Base-by-base conservation (phyloP, 352 stramenopile species). In the Elongisporangium anandrum region DNA sequence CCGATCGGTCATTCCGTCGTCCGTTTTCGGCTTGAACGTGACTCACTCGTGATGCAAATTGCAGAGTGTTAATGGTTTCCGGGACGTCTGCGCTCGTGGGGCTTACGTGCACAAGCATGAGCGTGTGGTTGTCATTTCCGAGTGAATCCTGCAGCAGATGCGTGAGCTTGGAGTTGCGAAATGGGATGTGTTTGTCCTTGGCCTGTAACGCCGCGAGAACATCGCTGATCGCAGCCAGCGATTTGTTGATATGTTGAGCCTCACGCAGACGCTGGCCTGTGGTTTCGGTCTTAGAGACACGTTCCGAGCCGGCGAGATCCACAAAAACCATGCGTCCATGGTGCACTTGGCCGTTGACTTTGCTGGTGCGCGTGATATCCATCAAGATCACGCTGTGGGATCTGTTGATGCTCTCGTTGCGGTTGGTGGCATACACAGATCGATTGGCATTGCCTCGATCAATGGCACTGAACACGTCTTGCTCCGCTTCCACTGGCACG, bases 111-210 rank as follows among this genome's bases (percentile, higher is more conserved):
- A 91, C 73, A 3, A 93, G 56, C 55, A 93, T 58, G 21, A 93
- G 58, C 41, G 74, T 77, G 21, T 74, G 72, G 52, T 67, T 83
- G 23, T 73, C 57, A 2, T 65, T 47, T 15, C 63, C 70, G 12
- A 93, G 58, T 24, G 81, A 89, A 48, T 93, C 82, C 56, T 94
- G 86, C 24, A 95, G 66, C 60, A 95, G 59, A 59, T 93, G 81
- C 19, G 87, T 95, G 21, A 95, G 75, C 66, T 95, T 95, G 12
- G 82, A 89, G 56, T 95, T 94, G 13, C 87, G 73, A 56, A 87
- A 95, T 51, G 85, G 85, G 3, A 95, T 74, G 63, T 94, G 83
- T 22, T 92, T 91, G 20, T 95, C 83, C 64, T 89, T 90, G 1
- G 79, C 77, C 29, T 85, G 60, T 34, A 92, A 60, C 15, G 85